These are phyloP conservation scores for Metschnikowia kunwiensis DNA, from an alignment of 805 yeast species.

Conservation along the genomic window DNA sequence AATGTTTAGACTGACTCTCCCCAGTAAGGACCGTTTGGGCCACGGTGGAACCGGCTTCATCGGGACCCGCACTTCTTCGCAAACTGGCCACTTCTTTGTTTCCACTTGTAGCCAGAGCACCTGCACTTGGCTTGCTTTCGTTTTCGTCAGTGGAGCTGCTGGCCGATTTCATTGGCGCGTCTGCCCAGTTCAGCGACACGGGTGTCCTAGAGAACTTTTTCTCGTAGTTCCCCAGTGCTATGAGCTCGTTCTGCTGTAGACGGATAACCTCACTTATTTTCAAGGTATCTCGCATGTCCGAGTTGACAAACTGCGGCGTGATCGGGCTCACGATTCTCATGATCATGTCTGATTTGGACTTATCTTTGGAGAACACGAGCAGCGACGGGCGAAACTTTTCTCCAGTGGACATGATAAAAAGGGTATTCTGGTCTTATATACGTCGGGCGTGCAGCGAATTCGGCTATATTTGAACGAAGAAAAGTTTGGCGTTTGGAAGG, in stretches of 20 bases:
- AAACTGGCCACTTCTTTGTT: too few species aligned
- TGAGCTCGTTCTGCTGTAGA: constrained; percentile 18
- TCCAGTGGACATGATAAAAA: constrained; percentile 9
- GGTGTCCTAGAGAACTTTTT: constrained; percentile 1
- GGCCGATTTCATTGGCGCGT: constrained; percentile 1
- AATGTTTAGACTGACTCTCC: too few species aligned
- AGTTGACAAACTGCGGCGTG: constrained; percentile 14
- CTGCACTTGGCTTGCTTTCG: too few species aligned
- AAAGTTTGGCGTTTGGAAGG: not conserved
- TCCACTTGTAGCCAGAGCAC: too few species aligned
- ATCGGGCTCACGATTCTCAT: constrained; percentile 17
- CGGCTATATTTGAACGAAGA: constrained; percentile 1
- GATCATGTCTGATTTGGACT: constrained; percentile 14
- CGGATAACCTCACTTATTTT: constrained; percentile 17
- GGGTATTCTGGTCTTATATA: not conserved
- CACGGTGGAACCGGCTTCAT: too few species aligned
- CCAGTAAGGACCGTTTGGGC: too few species aligned
- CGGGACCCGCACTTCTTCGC: too few species aligned
- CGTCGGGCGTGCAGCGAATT: constrained; percentile 1
- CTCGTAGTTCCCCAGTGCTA: constrained; percentile 13
- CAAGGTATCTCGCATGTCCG: constrained; percentile 17
- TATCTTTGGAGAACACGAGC: constrained; percentile 14
- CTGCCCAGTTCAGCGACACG: constrained; percentile 3
- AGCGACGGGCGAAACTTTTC: constrained; percentile 15
- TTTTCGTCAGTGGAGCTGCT: not conserved